Conservation (phyloP, 2,329 filamentous ascomycete species). For the Epichloe hybrida region DNA sequence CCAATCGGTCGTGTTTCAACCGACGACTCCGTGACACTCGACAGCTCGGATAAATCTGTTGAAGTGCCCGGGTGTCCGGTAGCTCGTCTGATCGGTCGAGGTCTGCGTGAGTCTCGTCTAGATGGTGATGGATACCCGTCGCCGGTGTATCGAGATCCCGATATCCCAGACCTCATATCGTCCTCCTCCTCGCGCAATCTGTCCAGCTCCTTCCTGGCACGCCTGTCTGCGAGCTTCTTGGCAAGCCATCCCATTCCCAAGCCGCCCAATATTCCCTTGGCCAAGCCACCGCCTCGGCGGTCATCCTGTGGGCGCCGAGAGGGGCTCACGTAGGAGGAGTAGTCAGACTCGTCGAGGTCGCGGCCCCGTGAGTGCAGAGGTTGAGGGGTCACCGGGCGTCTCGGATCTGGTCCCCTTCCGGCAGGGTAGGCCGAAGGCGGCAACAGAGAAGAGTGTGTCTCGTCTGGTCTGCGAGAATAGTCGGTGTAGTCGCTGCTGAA, state of each 20-base stretch:
- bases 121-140: constrained; percentile 46
- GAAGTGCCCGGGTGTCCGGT: constrained; percentile 15
- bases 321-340: constrained; percentile 48
- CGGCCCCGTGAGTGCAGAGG: constrained; percentile 31
- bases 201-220: constrained; percentile 33
- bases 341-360: constrained; percentile 40
- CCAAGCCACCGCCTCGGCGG: constrained; percentile 30
- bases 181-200: constrained; percentile 32
- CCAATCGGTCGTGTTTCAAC: constrained; percentile 18
- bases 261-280: constrained; percentile 44
- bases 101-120: constrained; percentile 21
- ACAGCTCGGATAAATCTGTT: constrained; percentile 16
- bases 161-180: constrained; percentile 44
- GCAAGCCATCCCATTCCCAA: constrained; percentile 57
- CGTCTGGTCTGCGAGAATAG: constrained; percentile 14
- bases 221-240: constrained; percentile 48
- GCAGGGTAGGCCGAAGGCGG: constrained; percentile 33
- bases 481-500: constrained; percentile 35
- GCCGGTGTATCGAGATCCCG: constrained; percentile 52
- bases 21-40: constrained; percentile 23
- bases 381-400: constrained; percentile 32
- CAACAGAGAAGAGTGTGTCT: constrained; percentile 27
- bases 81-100: constrained; percentile 16
- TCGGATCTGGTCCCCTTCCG: constrained; percentile 24
- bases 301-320: constrained; percentile 41